Percentiles rank a stretch among this genome's conserved stretches.
Conservation (phyloP, 2,329 filamentous ascomycete species). For the Aspergillus oerlinghausenensis region DNA sequence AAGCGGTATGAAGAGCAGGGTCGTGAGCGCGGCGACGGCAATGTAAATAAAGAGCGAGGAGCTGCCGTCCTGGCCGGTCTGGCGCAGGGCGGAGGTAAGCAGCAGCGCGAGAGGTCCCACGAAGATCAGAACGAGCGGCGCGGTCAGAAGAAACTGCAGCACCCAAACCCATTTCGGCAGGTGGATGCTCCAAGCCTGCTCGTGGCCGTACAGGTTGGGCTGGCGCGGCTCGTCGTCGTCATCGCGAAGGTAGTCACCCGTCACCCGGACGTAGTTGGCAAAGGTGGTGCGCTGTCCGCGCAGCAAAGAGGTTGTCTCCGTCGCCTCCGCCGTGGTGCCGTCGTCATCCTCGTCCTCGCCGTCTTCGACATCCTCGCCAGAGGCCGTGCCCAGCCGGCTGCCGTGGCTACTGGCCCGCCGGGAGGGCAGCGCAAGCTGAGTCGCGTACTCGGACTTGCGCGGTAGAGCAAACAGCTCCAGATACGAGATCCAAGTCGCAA, state of each 20-base stretch:
- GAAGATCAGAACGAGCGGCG: conserved; percentile 72
- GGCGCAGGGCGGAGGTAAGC: conserved; percentile 65
- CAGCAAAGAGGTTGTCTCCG: conserved; percentile 55
- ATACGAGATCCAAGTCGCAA: conserved; percentile 70
- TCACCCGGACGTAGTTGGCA: conserved; percentile 47
- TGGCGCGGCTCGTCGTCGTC: conserved; percentile 25
- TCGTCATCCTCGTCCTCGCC: conserved; percentile 32
- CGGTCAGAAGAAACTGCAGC: conserved; percentile 75
- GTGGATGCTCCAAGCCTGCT: conserved; percentile 79
- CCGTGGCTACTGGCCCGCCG: conserved; percentile 34
- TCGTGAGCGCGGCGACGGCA: conserved; percentile 61
- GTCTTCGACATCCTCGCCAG: conserved; percentile 34
- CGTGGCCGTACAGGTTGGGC: conserved; percentile 56
- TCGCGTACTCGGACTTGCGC: conserved; percentile 65
- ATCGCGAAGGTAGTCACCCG: conserved; percentile 25
- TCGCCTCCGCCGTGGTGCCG: conserved; percentile 40
- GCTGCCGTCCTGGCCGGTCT: conserved; percentile 81
- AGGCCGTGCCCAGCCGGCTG: conserved; percentile 41
- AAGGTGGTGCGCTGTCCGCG: conserved; percentile 51
- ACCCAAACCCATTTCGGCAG: conserved; percentile 85
- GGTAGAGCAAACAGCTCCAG: conserved; percentile 75
- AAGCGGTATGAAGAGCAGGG: conserved; percentile 69
- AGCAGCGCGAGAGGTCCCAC: conserved; percentile 72
- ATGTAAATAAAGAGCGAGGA: conserved; percentile 68
- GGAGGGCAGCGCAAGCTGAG: conserved; percentile 47